phyloP scores from a whole-genome alignment of 2,329 filamentous ascomycete genomes.

The Onygenales sp. region DNA sequence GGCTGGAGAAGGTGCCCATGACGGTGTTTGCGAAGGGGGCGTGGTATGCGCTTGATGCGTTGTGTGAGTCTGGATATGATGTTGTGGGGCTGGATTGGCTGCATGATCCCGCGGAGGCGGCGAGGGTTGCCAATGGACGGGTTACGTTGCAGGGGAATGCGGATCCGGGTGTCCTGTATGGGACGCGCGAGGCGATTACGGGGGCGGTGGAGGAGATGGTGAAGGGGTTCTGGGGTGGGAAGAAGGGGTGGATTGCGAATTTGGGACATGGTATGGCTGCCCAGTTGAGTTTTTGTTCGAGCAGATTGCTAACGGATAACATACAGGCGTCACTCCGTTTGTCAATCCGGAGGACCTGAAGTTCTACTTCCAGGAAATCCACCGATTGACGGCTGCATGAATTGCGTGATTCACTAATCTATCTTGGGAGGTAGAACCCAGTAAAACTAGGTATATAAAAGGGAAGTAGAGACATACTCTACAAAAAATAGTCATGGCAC shows the following conservation, averaged over 20 bases:
- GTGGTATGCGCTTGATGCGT: constrained; percentile 83
- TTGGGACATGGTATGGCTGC: constrained; percentile 71
- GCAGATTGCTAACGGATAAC: neutral
- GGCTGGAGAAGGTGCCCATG: constrained; percentile 79
- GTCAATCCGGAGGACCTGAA: constrained; percentile 89
- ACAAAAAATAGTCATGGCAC: neutral
- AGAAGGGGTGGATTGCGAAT: constrained; percentile 94
- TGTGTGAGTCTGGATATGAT: constrained; percentile 83
- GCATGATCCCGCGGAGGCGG: constrained; percentile 76
- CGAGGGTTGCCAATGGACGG: constrained; percentile 67
- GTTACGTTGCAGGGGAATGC: constrained; percentile 89
- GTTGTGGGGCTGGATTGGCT: constrained; percentile 94
- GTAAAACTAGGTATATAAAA: neutral
- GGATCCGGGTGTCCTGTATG: constrained; percentile 88
- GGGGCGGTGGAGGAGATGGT: constrained; percentile 78
- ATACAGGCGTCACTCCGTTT: constrained; percentile 75
- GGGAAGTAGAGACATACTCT: neutral
- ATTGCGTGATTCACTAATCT: neutral
- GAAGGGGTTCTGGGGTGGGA: constrained; percentile 69
- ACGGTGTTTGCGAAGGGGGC: constrained; percentile 97
- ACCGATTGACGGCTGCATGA: constrained; percentile 42
- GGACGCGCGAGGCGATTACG: constrained; percentile 71
- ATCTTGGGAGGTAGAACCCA: neutral
- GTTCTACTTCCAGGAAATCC: constrained; percentile 90
- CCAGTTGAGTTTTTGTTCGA: constrained; percentile 1